Percentiles rank a stretch among this genome's conserved stretches.
These are phyloP conservation scores for Bremia lactucae DNA, from an alignment of 352 stramenopile species.

Conservation along the genomic window DNA sequence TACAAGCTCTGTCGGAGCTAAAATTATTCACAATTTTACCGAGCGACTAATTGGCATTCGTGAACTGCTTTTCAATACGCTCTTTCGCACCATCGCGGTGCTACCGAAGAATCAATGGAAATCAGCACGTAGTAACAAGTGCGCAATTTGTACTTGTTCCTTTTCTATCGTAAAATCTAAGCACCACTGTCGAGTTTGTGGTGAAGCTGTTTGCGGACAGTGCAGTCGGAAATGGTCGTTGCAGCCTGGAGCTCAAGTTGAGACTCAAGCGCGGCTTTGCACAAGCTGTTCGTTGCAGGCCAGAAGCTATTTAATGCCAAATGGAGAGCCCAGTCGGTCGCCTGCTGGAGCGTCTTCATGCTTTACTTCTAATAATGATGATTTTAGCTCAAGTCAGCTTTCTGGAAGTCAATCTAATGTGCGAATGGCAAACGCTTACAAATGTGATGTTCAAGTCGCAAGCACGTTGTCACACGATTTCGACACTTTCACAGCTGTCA, in stretches of 20 bases:
- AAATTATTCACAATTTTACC: slow-evolving; percentile 74
- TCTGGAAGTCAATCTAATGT: slow-evolving; percentile 14
- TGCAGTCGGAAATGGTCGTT: slow-evolving; percentile 78
- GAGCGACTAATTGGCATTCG: slow-evolving; percentile 69
- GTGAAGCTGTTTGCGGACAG: slow-evolving; percentile 69
- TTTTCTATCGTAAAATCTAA: slow-evolving; percentile 69
- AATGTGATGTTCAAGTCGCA: slow-evolving; percentile 57
- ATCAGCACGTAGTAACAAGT: slow-evolving; percentile 42
- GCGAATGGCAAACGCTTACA: slow-evolving; percentile 12
- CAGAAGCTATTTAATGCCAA: slow-evolving; percentile 39
- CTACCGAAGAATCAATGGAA: slow-evolving; percentile 57
- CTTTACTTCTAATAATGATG: slow-evolving; percentile 16
- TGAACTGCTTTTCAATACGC: slow-evolving; percentile 75
- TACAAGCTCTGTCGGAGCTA: slow-evolving; percentile 33
- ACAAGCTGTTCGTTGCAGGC: slow-evolving; percentile 73
- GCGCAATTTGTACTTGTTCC: slow-evolving; percentile 45
- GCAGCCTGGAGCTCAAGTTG: slow-evolving; percentile 42
- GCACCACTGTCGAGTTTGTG: slow-evolving; percentile 76
- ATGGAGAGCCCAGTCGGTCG: slow-evolving; percentile 20
- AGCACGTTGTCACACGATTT: slow-evolving; percentile 53
- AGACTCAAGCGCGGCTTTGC: slow-evolving; percentile 65
- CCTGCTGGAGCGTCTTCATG: slow-evolving; percentile 26
- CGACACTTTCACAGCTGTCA: slow-evolving; percentile 43
- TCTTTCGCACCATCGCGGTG: slow-evolving; percentile 62
- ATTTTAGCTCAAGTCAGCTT: slow-evolving; percentile 19